Evolutionary conservation across 371 early-diverging fungal genomes (phyloP).

Genomic region (Mucor sp.): DNA sequence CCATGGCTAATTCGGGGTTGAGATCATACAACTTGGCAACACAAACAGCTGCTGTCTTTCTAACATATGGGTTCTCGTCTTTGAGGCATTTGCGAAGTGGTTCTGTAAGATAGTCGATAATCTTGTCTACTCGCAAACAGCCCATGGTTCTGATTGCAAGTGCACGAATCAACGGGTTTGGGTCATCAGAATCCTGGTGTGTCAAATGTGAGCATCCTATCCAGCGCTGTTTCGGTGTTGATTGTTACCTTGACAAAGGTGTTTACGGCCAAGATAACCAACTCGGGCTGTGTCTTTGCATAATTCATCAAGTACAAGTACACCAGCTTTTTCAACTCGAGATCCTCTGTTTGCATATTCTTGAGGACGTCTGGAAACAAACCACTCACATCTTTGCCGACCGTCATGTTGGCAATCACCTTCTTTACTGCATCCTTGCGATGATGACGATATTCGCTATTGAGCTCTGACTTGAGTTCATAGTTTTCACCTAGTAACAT

Average conservation of each 20-base stretch:
- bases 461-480: conserved; percentile 94
- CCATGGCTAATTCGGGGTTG: conserved; percentile 71
- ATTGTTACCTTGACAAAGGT: conserved; percentile 89
- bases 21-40: conserved; percentile 90
- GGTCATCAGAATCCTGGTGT: conserved; percentile 89
- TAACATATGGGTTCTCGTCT: conserved; percentile 30
- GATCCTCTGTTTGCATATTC: conserved; percentile 98
- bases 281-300: conserved; percentile 96
- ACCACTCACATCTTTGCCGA: conserved; percentile 85
- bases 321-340: conserved; percentile 96
- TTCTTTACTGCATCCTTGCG: conserved; percentile 97
- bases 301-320: conserved; percentile 88
- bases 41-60: conserved; percentile 30
- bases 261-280: conserved; percentile 96
- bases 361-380: conserved; percentile 96
- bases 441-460: conserved; percentile 92
- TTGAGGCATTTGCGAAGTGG: conserved; percentile 85
- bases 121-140: conserved; percentile 93
- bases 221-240: background rate
- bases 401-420: conserved; percentile 93
- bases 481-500: conserved; percentile 86
- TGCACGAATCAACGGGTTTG: conserved; percentile 94
- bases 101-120: conserved; percentile 83
- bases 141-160: conserved; percentile 97
- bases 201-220: background rate